phyloP scores from a whole-genome alignment of 768 basidiomycete genomes.

The Postia placenta region DNA sequence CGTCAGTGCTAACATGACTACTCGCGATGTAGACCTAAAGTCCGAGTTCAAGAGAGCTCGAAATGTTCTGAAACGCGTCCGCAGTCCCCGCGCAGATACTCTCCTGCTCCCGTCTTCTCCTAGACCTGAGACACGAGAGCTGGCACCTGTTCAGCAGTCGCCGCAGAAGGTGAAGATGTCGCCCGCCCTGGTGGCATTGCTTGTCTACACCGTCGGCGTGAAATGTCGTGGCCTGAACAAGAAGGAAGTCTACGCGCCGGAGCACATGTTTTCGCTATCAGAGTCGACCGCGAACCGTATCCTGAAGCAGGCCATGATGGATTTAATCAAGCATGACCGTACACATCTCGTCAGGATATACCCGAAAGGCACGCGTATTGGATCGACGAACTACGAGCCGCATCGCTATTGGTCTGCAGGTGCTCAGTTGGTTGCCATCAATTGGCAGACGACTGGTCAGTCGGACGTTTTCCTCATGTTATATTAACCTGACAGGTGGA shows the following conservation, averaged over 20 bases:
- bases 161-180: constrained; percentile 65
- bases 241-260: constrained; percentile 76
- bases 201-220: constrained; percentile 94
- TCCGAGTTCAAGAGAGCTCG: constrained; percentile 34
- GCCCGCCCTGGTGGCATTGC: constrained; percentile 56
- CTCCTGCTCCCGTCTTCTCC: not conserved
- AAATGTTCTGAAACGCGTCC: constrained; percentile 34
- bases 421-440: constrained; percentile 86
- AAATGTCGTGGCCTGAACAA: constrained; percentile 90
- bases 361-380: constrained; percentile 76
- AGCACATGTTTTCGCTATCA: constrained; percentile 91
- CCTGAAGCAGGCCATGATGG: constrained; percentile 56
- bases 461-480: constrained; percentile 6
- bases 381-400: constrained; percentile 83
- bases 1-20: not conserved
- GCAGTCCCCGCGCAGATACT: constrained; percentile 2
- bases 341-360: constrained; percentile 82
- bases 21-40: constrained; percentile 26
- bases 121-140: constrained; percentile 3
- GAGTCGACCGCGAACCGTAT: constrained; percentile 77
- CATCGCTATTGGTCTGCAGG: constrained; percentile 88
- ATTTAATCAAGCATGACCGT: constrained; percentile 82
- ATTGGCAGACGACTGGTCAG: constrained; percentile 96
- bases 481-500: not conserved
- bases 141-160: constrained; percentile 5